These are phyloP conservation scores for Colletotrichum spinosum DNA, from an alignment of 2,329 filamentous ascomycete species.

Conservation along the genomic window DNA sequence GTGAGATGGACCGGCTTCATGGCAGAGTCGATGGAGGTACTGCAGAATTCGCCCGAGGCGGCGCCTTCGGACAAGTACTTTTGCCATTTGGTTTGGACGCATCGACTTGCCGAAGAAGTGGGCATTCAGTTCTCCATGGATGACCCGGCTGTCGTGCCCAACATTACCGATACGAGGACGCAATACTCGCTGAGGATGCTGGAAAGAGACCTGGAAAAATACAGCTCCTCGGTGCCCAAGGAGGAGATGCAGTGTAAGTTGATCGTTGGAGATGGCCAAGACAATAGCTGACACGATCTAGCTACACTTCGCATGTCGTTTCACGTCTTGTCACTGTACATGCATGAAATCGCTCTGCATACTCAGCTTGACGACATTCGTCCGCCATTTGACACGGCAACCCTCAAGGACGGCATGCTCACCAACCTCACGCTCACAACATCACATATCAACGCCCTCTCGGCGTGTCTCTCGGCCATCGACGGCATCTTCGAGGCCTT, in stretches of 20 bases:
- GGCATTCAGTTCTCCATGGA: slow-evolving; percentile 75
- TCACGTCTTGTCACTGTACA: slow-evolving; percentile 75
- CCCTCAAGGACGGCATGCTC: slow-evolving; percentile 56
- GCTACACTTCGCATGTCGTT: slow-evolving; percentile 74
- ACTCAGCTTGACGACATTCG: slow-evolving; percentile 68
- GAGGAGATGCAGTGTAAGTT: slow-evolving; percentile 69
- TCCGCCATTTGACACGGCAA: slow-evolving; percentile 58
- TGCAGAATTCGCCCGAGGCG: slow-evolving; percentile 66
- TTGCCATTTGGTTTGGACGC: slow-evolving; percentile 69
- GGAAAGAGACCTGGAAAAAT: slow-evolving; percentile 72
- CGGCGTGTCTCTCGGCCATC: slow-evolving; percentile 74
- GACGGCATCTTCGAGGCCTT: slow-evolving; percentile 76
- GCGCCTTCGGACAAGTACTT: slow-evolving; percentile 68
- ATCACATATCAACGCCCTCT: slow-evolving; percentile 75
- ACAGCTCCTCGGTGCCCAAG: slow-evolving; percentile 64
- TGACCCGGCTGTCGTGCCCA: slow-evolving; percentile 65
- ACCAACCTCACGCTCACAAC: slow-evolving; percentile 58
- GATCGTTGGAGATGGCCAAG: neutral
- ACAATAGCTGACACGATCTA: slow-evolving; percentile 45
- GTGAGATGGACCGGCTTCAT: slow-evolving; percentile 71
- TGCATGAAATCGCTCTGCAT: slow-evolving; percentile 81
- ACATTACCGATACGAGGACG: slow-evolving; percentile 71
- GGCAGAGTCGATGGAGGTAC: slow-evolving; percentile 67
- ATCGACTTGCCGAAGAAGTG: slow-evolving; percentile 76
- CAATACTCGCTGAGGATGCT: slow-evolving; percentile 74